A percentile compares a stretch with the other conserved stretches of the same genome.
Evolutionary conservation across 805 yeast genomes (phyloP).

Genomic region (Starmerella apis): DNA sequence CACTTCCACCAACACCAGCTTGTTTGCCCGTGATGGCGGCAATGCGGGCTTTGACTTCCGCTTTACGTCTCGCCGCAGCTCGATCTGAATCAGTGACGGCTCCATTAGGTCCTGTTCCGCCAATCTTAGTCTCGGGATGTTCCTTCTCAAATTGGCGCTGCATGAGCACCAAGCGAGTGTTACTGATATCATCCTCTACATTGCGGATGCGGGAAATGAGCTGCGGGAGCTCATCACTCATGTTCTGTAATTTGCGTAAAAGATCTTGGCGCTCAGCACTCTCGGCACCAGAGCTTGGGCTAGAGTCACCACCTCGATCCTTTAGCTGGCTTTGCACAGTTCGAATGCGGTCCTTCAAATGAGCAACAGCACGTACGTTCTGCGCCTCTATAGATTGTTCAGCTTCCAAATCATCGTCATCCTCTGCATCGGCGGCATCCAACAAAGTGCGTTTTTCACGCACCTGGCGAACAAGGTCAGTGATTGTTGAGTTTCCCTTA

Average conservation of each 20-base stretch:
- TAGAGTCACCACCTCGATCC: constrained; percentile 3
- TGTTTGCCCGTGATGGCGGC: constrained; percentile 81
- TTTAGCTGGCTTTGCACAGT: constrained; percentile 35
- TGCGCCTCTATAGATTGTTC: constrained; percentile 32
- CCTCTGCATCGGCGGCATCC: constrained; percentile 58
- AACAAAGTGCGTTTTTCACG: constrained; percentile 62
- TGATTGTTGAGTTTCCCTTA: constrained; percentile 29
- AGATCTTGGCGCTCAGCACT: constrained; percentile 35
- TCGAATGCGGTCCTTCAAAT: constrained; percentile 50
- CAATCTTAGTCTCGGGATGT: constrained; percentile 59
- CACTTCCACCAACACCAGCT: constrained; percentile 32
- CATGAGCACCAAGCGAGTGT: constrained; percentile 53
- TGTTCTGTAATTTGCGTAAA: constrained; percentile 45
- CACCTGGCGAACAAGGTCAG: constrained; percentile 51
- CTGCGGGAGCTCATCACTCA: constrained; percentile 62
- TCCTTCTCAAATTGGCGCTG: constrained; percentile 46
- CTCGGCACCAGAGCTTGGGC: constrained; percentile 5
- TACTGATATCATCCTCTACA: constrained; percentile 58
- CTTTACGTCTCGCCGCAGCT: constrained; percentile 68
- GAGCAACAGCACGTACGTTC: constrained; percentile 49
- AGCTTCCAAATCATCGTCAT: constrained; percentile 31
- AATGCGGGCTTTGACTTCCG: constrained; percentile 73
- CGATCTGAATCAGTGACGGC: constrained; percentile 74
- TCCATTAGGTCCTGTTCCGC: constrained; percentile 83
- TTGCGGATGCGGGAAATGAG: constrained; percentile 53